phyloP scores from a whole-genome alignment of 768 basidiomycete genomes.

The Strobilomyces confusus region DNA sequence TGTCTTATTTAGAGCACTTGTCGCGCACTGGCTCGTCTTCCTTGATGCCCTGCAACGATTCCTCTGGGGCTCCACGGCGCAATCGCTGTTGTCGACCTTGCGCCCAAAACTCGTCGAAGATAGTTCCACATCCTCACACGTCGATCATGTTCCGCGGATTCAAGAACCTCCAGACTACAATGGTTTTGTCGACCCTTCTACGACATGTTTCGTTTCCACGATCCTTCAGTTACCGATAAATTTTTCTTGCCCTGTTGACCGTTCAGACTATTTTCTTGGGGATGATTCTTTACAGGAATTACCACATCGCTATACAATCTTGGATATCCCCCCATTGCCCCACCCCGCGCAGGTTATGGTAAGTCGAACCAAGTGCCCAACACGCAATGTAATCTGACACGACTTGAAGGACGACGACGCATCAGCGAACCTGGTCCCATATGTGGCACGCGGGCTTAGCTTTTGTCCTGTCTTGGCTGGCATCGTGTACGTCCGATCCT shows the following conservation, averaged over 20 bases:
- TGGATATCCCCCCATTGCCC: neutral
- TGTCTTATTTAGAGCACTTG: conserved; percentile 4
- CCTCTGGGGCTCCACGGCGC: conserved; percentile 7
- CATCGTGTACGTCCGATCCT: conserved; percentile 12
- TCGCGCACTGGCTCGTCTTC: conserved; percentile 15
- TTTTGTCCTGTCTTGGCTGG: conserved; percentile 18
- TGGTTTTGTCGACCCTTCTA: neutral
- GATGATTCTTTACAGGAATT: neutral
- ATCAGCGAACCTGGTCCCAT: neutral
- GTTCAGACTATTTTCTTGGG: neutral
- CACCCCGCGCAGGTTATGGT: neutral
- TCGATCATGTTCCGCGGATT: neutral
- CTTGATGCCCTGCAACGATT: conserved; percentile 10
- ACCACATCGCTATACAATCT: neutral
- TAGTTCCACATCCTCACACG: neutral
- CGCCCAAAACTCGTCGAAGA: conserved; percentile 6
- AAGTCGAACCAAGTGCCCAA: neutral
- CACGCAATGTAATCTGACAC: too few species aligned
- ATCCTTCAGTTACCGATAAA: conserved; percentile 1
- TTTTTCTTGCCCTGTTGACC: conserved; percentile 3
- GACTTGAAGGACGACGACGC: neutral
- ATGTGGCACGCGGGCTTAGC: conserved; percentile 14
- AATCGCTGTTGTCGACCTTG: conserved; percentile 8
- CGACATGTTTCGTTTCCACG: conserved; percentile 5
- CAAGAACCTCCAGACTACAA: neutral